Percentiles rank a stretch among this genome's conserved stretches.
Conservation (phyloP, 2,329 filamentous ascomycete species). For the Fusarium sterilihyphosum region DNA sequence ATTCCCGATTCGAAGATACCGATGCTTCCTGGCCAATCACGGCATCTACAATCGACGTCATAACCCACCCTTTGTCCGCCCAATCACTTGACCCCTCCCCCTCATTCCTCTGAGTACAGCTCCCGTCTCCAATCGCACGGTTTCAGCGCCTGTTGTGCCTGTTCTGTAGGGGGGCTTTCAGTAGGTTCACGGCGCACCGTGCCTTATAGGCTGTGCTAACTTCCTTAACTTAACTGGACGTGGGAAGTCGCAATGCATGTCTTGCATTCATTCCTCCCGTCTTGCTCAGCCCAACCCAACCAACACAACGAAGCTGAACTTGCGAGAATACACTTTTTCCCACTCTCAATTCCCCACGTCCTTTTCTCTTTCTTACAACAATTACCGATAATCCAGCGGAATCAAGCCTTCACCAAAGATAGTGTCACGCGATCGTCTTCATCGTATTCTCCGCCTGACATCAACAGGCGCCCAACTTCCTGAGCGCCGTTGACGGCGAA, state of each 20-base stretch:
- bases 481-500: conserved; percentile 24
- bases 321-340: conserved; percentile 17
- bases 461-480: conserved; percentile 5
- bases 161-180: conserved; percentile 2
- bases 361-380: not conserved
- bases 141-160: conserved; percentile 13
- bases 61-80: conserved; percentile 24
- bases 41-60: conserved; percentile 33
- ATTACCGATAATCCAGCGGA: not conserved
- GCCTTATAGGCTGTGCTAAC: not conserved
- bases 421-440: not conserved
- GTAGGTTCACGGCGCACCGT: not conserved
- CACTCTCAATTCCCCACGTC: not conserved
- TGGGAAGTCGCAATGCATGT: conserved; percentile 18
- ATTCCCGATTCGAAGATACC: conserved; percentile 10
- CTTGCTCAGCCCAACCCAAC: not conserved
- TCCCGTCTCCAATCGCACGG: not conserved
- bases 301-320: conserved; percentile 10
- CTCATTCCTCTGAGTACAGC: conserved; percentile 21
- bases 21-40: conserved; percentile 27
- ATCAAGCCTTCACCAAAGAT: not conserved
- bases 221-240: not conserved
- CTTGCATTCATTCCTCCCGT: conserved; percentile 18
- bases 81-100: conserved; percentile 38
- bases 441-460: not conserved